Base-by-base conservation (phyloP, 805 yeast genomes). In the Candida michaelii region DNA sequence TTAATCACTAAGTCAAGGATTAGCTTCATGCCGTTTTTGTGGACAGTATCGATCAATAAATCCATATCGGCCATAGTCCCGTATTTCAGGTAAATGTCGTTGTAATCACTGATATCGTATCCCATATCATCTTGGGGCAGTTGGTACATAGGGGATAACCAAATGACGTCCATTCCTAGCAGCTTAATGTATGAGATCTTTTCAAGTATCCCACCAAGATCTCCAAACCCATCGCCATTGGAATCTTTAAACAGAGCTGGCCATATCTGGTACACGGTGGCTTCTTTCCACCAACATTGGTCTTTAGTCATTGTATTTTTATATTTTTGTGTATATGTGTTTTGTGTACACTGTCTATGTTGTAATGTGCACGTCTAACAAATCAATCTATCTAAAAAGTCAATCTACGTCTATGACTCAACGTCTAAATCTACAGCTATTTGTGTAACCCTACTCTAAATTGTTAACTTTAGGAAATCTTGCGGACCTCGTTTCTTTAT, bases 71-170 rank as follows among this genome's bases (percentile, higher is more conserved):
- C 73, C 59, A 77, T 55, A 11, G 79, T 69, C 27, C 84, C 85
- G 55, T 75, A 79, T 45, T 65, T 63, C 11, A 74, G 71, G 56
- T 78, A 71, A 30, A 79, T 70, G 15, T 59, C 68, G 54, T 75
- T 69, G 59, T 79, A 79, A 58, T 79, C 71, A 13, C 76, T 60
- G 52, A 79, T 76, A 51, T 79, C 83, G 54, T 78, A 79, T 3
- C 84, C 84, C 83, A 79, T 78, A 55, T 79, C 84, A 39, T 71
- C 76, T 55, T 75, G 79, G 4, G 83, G 83, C 2, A 80, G 73
- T 45, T 74, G 79, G 59, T 68, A 77, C 65, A 75, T 74, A 15
- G 83, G 84, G 17, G 77, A 73, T 42, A 79, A 56, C 84, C 83
- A 79, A 31, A 79, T 61, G 11, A 74, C 71, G 44, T 76, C 80